Percentiles rank a stretch among this genome's conserved stretches.
Conservation (phyloP, 116 monocot species). For the Dioscorea cayenensis region DNA sequence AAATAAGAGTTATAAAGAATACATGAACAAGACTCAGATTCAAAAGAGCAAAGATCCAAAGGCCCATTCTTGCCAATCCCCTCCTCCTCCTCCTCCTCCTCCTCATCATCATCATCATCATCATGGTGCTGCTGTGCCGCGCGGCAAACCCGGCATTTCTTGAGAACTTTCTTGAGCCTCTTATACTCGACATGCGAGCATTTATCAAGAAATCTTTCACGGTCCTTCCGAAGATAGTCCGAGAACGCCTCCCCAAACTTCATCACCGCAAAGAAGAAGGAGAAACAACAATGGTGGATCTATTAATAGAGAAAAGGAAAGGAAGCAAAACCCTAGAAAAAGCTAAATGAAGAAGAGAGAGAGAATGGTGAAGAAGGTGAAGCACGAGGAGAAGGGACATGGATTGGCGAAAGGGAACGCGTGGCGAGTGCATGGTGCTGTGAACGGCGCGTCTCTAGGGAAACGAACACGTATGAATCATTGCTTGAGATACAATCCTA, state of each 20-base stretch:
- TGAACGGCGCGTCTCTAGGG: no score
- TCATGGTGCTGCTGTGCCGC: background rate
- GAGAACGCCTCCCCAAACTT: constrained; percentile 63
- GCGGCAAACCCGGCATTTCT: constrained; percentile 42
- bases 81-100: constrained; percentile 3
- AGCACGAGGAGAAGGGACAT: no score
- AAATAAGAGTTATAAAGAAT: background rate
- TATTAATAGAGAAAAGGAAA: no score
- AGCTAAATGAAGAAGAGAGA: no score
- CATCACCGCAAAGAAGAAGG: constrained; percentile 17
- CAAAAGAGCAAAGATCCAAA: constrained; percentile 18
- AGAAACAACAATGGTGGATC: no score
- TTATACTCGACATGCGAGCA: constrained; percentile 82
- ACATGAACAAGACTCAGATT: constrained; percentile 36
- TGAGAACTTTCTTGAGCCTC: constrained; percentile 68
- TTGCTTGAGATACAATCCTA: no score
- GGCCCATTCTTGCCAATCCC: background rate
- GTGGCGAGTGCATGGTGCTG: no score
- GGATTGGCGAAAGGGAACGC: no score
- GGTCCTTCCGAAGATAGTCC: constrained; percentile 51
- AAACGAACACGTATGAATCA: no score
- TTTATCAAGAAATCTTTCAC: constrained; percentile 42
- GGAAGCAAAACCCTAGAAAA: no score
- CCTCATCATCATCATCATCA: constrained; percentile 9
- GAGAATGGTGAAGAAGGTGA: no score